Percentiles rank a stretch among this genome's conserved stretches.
Conservation (phyloP, 306 rosid species). For the Oxytropis ochrocephala region DNA sequence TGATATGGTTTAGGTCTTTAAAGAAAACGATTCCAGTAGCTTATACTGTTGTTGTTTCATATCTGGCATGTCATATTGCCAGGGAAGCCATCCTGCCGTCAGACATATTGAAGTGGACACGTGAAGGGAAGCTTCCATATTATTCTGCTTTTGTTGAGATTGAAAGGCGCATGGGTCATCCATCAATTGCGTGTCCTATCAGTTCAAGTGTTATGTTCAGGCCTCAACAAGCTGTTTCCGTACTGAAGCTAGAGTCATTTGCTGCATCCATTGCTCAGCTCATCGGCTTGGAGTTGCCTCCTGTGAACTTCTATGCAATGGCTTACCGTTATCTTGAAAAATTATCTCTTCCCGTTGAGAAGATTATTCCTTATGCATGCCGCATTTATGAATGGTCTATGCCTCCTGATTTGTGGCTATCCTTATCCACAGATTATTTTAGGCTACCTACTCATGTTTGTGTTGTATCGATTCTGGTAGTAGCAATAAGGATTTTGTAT, state of each 20-base stretch:
- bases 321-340: slow-evolving; percentile 55
- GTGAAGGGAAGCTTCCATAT: slow-evolving; percentile 85
- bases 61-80: slow-evolving; percentile 77
- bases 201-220: slow-evolving; percentile 63
- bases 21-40: slow-evolving; percentile 59
- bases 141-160: slow-evolving; percentile 72
- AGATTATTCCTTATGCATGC: slow-evolving; percentile 59
- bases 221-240: slow-evolving; percentile 53
- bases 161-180: slow-evolving; percentile 52
- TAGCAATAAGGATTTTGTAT: slow-evolving; percentile 67
- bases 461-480: slow-evolving; percentile 75
- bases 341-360: slow-evolving; percentile 54
- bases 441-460: slow-evolving; percentile 76
- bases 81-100: slow-evolving; percentile 75
- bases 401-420: slow-evolving; percentile 78
- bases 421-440: slow-evolving; percentile 51
- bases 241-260: slow-evolving; percentile 57
- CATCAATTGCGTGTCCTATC: slow-evolving; percentile 69
- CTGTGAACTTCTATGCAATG: slow-evolving; percentile 74
- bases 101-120: slow-evolving; percentile 68
- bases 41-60: slow-evolving; percentile 54
- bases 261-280: slow-evolving; percentile 68
- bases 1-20: slow-evolving; percentile 61
- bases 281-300: slow-evolving; percentile 71
- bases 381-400: slow-evolving; percentile 73